Percentiles rank a stretch among this genome's conserved stretches.
phyloP scores from a whole-genome alignment of 106 monocot species.

The Dendrobium catenatum region DNA sequence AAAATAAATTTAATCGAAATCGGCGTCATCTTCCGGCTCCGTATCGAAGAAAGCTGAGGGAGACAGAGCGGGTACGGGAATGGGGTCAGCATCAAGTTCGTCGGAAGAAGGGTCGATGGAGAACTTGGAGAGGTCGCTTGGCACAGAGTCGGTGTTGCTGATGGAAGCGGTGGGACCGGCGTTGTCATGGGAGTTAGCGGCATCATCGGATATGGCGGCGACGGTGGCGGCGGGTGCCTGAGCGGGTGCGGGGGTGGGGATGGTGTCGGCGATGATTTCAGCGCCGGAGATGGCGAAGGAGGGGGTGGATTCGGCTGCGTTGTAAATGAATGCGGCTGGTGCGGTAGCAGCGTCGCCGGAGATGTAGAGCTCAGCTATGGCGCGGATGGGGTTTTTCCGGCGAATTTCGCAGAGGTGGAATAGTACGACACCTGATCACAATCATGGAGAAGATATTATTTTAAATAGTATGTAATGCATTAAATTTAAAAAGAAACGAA shows the following conservation, averaged over 20 bases:
- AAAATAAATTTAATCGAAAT: neutral
- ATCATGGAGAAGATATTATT: neutral
- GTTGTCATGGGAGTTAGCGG: conserved; percentile 4
- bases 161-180: conserved; percentile 15
- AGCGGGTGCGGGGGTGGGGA: neutral
- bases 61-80: conserved; percentile 11
- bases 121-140: neutral
- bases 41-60: neutral
- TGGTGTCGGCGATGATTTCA: neutral
- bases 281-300: neutral
- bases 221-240: conserved; percentile 14
- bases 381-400: conserved; percentile 28
- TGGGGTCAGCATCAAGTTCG: neutral
- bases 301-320: neutral
- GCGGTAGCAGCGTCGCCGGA: conserved; percentile 24
- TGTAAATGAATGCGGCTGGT: neutral
- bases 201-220: conserved; percentile 5
- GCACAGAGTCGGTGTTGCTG: neutral
- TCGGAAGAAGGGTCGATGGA: neutral
- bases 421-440: conserved; percentile 36
- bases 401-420: conserved; percentile 34
- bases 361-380: conserved; percentile 39
- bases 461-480: too few species aligned
- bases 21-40: neutral
- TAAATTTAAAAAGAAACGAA: too few species aligned